A percentile compares a stretch with the other conserved stretches of the same genome.
Conservation (phyloP, 2,329 filamentous ascomycete species). For the Aspergillus nomiae region DNA sequence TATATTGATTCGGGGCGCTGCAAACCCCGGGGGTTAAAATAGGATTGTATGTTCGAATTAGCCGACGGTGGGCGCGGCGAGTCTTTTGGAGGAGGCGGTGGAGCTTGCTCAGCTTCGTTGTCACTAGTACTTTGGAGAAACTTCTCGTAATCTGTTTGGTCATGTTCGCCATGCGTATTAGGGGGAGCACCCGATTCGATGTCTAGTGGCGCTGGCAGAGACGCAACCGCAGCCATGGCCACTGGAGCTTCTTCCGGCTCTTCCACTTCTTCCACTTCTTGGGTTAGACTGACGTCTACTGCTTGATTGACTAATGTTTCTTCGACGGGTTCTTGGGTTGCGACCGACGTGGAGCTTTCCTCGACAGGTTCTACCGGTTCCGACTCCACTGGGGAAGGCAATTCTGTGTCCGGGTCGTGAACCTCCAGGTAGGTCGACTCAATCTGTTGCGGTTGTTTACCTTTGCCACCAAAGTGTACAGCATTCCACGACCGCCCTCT, state of each 20-base stretch:
- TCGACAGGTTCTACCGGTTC: not conserved
- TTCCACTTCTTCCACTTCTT: slow-evolving; percentile 7
- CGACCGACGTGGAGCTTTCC: not conserved
- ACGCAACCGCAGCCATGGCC: slow-evolving; percentile 35
- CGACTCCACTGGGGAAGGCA: not conserved
- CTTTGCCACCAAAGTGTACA: slow-evolving; percentile 17
- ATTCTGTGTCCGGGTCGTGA: slow-evolving; percentile 15
- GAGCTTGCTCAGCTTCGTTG: slow-evolving; percentile 31
- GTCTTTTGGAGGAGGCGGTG: slow-evolving; percentile 42
- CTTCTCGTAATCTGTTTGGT: slow-evolving; percentile 45
- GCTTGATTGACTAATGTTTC: not conserved
- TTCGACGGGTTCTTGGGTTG: not conserved
- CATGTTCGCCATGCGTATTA: slow-evolving; percentile 19
- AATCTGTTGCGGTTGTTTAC: slow-evolving; percentile 17
- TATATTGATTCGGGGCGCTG: slow-evolving; percentile 83
- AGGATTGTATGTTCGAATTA: slow-evolving; percentile 40
- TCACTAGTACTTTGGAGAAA: slow-evolving; percentile 42
- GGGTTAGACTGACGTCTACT: not conserved
- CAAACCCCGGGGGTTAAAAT: slow-evolving; percentile 49
- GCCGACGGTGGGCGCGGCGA: slow-evolving; percentile 28
- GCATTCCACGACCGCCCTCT: slow-evolving; percentile 41
- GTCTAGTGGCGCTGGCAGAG: slow-evolving; percentile 23
- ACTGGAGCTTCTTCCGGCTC: slow-evolving; percentile 11
- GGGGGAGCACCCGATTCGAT: slow-evolving; percentile 16
- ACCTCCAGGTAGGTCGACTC: slow-evolving; percentile 25